Conservation (phyloP, 768 basidiomycete species). For the Lentinula guzmanii region DNA sequence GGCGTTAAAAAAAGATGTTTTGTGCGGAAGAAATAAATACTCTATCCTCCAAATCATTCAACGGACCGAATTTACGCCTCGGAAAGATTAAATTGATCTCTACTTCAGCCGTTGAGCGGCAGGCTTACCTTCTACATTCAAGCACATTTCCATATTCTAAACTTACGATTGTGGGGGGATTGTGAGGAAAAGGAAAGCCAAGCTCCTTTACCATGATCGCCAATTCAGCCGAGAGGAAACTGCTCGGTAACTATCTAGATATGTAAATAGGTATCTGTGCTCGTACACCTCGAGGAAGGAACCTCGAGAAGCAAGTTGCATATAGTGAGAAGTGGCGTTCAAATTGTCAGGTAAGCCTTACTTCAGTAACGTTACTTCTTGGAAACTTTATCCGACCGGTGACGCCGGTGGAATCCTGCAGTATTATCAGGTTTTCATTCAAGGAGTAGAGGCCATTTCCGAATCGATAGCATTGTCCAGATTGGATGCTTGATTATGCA, state of each 20-base stretch:
- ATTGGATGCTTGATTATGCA: conserved; percentile 30
- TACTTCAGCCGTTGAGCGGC: not conserved
- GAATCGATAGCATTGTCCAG: conserved; percentile 16
- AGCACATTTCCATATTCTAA: not conserved
- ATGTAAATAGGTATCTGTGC: not conserved
- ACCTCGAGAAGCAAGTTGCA: conserved; percentile 10
- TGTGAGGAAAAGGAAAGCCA: not conserved
- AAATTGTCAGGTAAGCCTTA: conserved; percentile 31
- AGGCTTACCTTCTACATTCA: not conserved
- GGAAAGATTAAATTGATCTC: not conserved
- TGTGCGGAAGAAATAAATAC: too few species aligned
- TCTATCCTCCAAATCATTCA: not conserved
- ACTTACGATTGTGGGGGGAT: not conserved
- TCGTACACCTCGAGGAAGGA: conserved; percentile 12
- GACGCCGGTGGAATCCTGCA: conserved; percentile 30
- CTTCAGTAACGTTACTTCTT: conserved; percentile 35
- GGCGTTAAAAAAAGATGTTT: too few species aligned
- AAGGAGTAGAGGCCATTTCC: not conserved
- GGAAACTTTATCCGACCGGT: conserved; percentile 30
- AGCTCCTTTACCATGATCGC: not conserved
- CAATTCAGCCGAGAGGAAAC: not conserved
- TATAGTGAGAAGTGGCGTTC: conserved; percentile 30
- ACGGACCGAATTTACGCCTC: not conserved
- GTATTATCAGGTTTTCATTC: conserved; percentile 7
- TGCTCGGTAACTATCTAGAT: not conserved